Evolutionary conservation across 495 filamentous ascomycete species (phyloP), one percentile per base, ranked within the genome.

Genomic region (Annulohypoxylon bovei): DNA sequence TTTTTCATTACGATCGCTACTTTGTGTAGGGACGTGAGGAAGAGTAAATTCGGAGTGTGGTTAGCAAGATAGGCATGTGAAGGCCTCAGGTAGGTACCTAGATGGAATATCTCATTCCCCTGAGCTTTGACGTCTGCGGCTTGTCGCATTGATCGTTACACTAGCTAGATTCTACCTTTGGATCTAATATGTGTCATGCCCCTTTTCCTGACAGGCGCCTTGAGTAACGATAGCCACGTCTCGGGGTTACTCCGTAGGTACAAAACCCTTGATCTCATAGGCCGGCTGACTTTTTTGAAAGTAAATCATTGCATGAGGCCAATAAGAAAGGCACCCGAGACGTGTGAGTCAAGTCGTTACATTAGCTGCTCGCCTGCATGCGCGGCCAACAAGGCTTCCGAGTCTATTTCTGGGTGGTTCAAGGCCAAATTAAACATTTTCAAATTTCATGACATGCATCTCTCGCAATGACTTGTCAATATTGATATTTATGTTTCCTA

Each of bases 1-100:
- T 47, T 83, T 83, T 90, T 90, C 81, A 81, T 84, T 84, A 75
- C 77, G 69, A 42, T 74, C 79, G 56, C 37, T 81, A 87, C 88
- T 84, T 84, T 82, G 81, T 71, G 86, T 83, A 81, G 74, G 75
- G 81, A 73, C 66, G 86, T 87, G 87, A 88, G 85, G 90, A 91
- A 91, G 87, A 88, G 78, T 16, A 55, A 23, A 16, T 37, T 23
- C 14, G n/a, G n/a, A n/a, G n/a, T n/a, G n/a, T n/a, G n/a, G n/a
- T n/a, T n/a, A n/a, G n/a, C n/a, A n/a, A n/a, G n/a, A n/a, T n/a
- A n/a, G n/a, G n/a, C n/a, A n/a, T n/a, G n/a, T n/a, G n/a, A n/a
- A n/a, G n/a, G n/a, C n/a, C n/a, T n/a, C n/a, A n/a, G n/a, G n/a
- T n/a, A 18, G 2, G 6, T 55, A 22, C 28, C 16, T 40, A 40